A percentile compares a stretch with the other conserved stretches of the same genome.
Conservation (phyloP, 306 rosid species). For the Hippophae rhamnoides region DNA sequence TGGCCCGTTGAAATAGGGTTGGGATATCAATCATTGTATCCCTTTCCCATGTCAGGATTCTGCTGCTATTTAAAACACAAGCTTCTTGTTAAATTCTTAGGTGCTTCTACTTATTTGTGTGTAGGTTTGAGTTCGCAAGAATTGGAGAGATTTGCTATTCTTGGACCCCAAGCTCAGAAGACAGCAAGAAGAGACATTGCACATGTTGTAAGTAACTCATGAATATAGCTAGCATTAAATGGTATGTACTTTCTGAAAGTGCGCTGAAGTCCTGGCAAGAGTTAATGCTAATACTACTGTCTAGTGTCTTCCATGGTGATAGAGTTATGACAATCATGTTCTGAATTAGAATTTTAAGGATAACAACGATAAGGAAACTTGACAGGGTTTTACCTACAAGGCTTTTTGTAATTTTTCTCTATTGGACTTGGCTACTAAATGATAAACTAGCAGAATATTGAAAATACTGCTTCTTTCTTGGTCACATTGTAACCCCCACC, state of each 20-base stretch:
- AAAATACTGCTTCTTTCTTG: too few species aligned
- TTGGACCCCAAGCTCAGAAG: conserved; percentile 72
- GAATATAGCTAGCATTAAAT: background rate
- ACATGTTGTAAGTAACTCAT: conserved; percentile 58
- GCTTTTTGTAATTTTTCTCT: too few species aligned
- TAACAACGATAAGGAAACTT: too few species aligned
- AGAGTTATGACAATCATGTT: too few species aligned
- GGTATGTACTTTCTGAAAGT: background rate
- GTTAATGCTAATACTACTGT: too few species aligned
- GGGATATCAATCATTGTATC: background rate
- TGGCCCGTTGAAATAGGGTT: background rate
- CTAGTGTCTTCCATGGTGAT: too few species aligned
- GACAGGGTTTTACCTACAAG: too few species aligned
- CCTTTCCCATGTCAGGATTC: background rate
- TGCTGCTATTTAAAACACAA: background rate
- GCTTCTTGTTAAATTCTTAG: background rate
- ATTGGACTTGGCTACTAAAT: too few species aligned
- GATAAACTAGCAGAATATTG: too few species aligned
- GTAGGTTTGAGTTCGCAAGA: conserved; percentile 69
- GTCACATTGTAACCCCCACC: too few species aligned
- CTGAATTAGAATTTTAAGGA: too few species aligned
- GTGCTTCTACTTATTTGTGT: conserved; percentile 2
- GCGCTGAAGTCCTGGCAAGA: too few species aligned
- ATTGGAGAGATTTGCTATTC: conserved; percentile 59
- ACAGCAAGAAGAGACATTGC: conserved; percentile 92